Conservation (phyloP, 192 early-diverging fungal species). For the Tieghemiomyces parasiticus region DNA sequence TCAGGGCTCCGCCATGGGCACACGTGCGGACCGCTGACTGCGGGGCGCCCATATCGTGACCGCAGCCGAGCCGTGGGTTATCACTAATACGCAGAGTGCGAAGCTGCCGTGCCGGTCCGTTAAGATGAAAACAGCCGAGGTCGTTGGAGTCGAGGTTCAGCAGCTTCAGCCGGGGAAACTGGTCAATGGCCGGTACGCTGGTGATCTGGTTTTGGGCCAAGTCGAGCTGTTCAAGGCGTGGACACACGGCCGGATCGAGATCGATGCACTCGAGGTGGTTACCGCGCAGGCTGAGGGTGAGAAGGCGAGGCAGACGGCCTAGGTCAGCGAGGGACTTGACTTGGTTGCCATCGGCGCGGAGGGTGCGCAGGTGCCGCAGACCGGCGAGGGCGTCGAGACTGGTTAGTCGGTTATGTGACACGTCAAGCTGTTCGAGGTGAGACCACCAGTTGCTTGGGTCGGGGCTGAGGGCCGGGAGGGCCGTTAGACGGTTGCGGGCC, state of each 20-base stretch:
- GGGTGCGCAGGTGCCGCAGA: neutral
- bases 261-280: neutral
- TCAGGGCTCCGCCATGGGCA: too few species aligned
- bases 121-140: neutral
- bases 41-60: too few species aligned
- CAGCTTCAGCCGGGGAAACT: neutral
- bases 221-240: neutral
- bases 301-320: neutral
- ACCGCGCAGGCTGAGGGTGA: neutral
- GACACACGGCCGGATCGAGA: neutral
- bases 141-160: neutral
- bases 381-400: neutral
- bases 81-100: neutral
- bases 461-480: neutral
- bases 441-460: neutral
- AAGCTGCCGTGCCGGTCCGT: neutral
- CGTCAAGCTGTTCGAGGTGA: neutral
- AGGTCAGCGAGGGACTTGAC: neutral
- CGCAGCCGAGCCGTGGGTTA: neutral
- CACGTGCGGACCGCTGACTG: too few species aligned
- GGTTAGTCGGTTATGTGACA: neutral
- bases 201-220: neutral
- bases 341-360: neutral
- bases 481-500: neutral
- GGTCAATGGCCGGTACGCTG: neutral